These are phyloP conservation scores for Dichotomopilus funicola DNA, from an alignment of 2,329 filamentous ascomycete genomes.

Conservation along the genomic window DNA sequence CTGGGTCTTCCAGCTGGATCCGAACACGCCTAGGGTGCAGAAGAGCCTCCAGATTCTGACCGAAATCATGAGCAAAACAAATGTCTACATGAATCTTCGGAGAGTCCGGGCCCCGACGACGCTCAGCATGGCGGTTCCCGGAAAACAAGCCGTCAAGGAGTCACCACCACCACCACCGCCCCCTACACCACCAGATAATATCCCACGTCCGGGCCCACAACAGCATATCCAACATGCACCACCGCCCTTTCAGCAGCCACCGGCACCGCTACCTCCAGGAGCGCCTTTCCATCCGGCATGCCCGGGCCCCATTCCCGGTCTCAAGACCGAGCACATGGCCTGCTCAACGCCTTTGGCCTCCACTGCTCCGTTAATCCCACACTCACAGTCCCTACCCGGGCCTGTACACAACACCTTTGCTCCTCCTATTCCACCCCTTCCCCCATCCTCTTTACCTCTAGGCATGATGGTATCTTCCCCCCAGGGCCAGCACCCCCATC, in stretches of 20 bases:
- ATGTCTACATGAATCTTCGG: conserved; percentile 52
- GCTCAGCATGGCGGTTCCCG: conserved; percentile 35
- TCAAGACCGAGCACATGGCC: conserved; percentile 17
- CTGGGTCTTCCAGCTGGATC: conserved; percentile 61
- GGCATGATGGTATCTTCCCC: conserved; percentile 1
- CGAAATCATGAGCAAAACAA: conserved; percentile 56
- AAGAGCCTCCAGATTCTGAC: conserved; percentile 56
- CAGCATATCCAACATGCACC: too few species aligned
- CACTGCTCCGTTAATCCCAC: not conserved
- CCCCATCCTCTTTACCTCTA: not conserved
- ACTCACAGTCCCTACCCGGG: not conserved
- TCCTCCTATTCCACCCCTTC: not conserved
- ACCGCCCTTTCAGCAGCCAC: not conserved
- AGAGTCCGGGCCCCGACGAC: conserved; percentile 48
- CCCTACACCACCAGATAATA: too few species aligned
- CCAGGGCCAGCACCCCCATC: conserved; percentile 10
- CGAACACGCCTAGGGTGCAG: conserved; percentile 42
- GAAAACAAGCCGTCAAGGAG: conserved; percentile 32
- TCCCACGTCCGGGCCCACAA: too few species aligned
- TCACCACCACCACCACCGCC: conserved; percentile 18
- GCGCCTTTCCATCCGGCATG: not conserved
- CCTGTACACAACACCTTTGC: not conserved
- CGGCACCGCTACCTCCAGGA: not conserved
- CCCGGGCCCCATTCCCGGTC: not conserved
- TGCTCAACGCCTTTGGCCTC: conserved; percentile 1